phyloP scores from a whole-genome alignment of 257 asterid species.

The Capsicum pubescens region DNA sequence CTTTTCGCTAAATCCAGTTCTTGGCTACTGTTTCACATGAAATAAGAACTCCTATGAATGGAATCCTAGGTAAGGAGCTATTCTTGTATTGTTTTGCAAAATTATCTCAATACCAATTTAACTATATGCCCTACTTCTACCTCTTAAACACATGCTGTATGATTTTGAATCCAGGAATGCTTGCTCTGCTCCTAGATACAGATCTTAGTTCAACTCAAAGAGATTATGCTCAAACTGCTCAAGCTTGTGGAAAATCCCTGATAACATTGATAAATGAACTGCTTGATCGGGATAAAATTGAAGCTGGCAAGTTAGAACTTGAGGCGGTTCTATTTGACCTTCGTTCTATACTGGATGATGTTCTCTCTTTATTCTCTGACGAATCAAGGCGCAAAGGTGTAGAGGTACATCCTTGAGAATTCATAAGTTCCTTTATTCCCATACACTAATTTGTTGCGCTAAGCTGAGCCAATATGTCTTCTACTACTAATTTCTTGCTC shows the following conservation, averaged over 20 bases:
- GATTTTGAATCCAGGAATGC: slow-evolving; percentile 70
- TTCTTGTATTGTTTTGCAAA: neutral
- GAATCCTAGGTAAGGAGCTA: slow-evolving; percentile 70
- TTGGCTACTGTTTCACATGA: slow-evolving; percentile 97
- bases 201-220: slow-evolving; percentile 82
- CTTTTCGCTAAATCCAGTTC: slow-evolving; percentile 57
- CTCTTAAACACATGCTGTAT: slow-evolving; percentile 15
- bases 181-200: slow-evolving; percentile 76
- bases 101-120: neutral
- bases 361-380: slow-evolving; percentile 84
- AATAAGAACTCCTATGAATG: slow-evolving; percentile 97
- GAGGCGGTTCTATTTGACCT: slow-evolving; percentile 83
- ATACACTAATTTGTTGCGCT: neutral
- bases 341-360: slow-evolving; percentile 80
- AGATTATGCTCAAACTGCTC: slow-evolving; percentile 93
- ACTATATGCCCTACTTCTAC: neutral
- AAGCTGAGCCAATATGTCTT: slow-evolving; percentile 6
- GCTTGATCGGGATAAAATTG: slow-evolving; percentile 92
- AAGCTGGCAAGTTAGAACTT: slow-evolving; percentile 84
- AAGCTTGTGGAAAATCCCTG: slow-evolving; percentile 86
- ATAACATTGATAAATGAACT: slow-evolving; percentile 91
- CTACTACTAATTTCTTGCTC: slow-evolving; percentile 17
- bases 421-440: slow-evolving; percentile 5
- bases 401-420: slow-evolving; percentile 56
- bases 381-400: slow-evolving; percentile 82